Evolutionary conservation across 2,329 filamentous ascomycete genomes (phyloP), one percentile per base, ranked within the genome.

Genomic region (Cladorrhinum sp.): DNA sequence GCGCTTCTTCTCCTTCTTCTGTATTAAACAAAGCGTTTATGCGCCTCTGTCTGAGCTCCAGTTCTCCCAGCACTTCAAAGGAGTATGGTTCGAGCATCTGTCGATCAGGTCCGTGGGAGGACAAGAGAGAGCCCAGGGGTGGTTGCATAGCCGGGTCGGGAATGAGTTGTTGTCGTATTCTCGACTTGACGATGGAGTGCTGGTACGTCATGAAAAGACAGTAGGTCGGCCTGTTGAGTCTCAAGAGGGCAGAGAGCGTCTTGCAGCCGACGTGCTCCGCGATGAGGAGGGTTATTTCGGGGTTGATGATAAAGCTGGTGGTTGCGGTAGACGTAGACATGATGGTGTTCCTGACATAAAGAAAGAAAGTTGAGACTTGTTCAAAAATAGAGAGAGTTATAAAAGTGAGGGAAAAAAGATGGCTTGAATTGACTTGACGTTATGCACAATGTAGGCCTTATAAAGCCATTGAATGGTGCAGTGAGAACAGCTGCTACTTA

Each of bases 251-350:
- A 2, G 16, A 26, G 2, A 65, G 8, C 2, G 59, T 51, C 5
- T 54, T 10, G 14, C 58, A 23, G 14, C 60, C 51, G 36, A 50
- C 12, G 5, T 42, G 21, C n/a, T 60, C 51, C 7, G 59, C 61
- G n/a, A 65, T n/a, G 28, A 18, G 26, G 18, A 65, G 54, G 20
- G 57, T 30, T 33, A 64, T 28, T 10, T 65, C 63, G 16, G 62
- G 28, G 53, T 51, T 23, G 33, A 63, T 49, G 48, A 23, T 10
- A 18, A 24, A 51, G 21, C 23, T 51, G 20, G 7, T 9, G 8
- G 21, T n/a, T n/a, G n/a, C n/a, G n/a, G n/a, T n/a, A n/a, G n/a
- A n/a, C n/a, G n/a, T n/a, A n/a, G n/a, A 3, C 21, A 24, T 51
- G 49, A 24, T 51, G 24, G 14, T 23, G 12, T 26, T 26, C 2